These are phyloP conservation scores for Trichoderma harzianum DNA, from an alignment of 2,329 filamentous ascomycete species.

Conservation along the genomic window DNA sequence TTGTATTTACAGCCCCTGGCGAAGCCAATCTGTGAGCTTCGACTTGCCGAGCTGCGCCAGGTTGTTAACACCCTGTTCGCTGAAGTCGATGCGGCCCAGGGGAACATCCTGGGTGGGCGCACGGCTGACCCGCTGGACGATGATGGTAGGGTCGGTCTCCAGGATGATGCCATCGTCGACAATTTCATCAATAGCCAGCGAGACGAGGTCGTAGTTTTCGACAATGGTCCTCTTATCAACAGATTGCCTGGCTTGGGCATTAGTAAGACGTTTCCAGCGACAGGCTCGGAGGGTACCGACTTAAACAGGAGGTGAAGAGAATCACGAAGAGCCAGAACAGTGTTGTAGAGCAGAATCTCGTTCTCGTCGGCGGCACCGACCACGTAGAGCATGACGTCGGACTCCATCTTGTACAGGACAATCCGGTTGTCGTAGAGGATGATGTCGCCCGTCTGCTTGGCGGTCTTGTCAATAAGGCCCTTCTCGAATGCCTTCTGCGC, in stretches of 20 bases:
- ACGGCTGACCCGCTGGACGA: conserved; percentile 87
- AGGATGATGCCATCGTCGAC: conserved; percentile 94
- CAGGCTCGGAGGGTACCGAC: conserved; percentile 41
- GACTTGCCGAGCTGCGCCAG: conserved; percentile 90
- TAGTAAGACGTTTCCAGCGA: not conserved
- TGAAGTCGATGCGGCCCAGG: conserved; percentile 90
- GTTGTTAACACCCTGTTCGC: conserved; percentile 92
- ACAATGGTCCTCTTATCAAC: conserved; percentile 97
- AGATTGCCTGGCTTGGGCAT: conserved; percentile 62
- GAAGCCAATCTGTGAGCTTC: conserved; percentile 85
- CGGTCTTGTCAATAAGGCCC: conserved; percentile 90
- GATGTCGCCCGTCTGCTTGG: conserved; percentile 92
- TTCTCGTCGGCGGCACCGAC: conserved; percentile 92
- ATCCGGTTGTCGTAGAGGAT: conserved; percentile 97
- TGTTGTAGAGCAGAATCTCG: conserved; percentile 93
- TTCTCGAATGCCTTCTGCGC: conserved; percentile 97
- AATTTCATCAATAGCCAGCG: conserved; percentile 91
- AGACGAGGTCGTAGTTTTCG: conserved; percentile 97
- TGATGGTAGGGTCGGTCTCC: conserved; percentile 93
- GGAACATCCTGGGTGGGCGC: conserved; percentile 89
- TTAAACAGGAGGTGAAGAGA: conserved; percentile 88
- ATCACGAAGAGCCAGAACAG: conserved; percentile 86
- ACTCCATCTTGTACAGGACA: conserved; percentile 96
- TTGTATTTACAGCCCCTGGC: conserved; percentile 66
- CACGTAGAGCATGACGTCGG: conserved; percentile 93